Conservation (phyloP, 106 monocot genomes). For the Dioscorea alata region DNA sequence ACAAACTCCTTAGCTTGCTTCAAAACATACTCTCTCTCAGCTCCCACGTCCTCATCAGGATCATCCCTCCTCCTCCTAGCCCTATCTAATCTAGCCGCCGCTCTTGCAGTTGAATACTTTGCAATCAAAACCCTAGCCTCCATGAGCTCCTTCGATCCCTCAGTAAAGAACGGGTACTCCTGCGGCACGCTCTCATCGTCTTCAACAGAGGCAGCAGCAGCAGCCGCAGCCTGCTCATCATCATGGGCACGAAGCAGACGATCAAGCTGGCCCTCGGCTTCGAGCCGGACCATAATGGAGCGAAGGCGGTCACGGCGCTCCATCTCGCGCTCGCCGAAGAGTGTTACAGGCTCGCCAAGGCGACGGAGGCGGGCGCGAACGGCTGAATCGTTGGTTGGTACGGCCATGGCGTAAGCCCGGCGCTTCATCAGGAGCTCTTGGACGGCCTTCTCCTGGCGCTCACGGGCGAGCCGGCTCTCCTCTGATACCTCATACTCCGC, state of each 20-base stretch:
- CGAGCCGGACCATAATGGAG: conserved; percentile 68
- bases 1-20: conserved; percentile 48
- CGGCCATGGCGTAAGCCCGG: conserved; percentile 86
- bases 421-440: conserved; percentile 85
- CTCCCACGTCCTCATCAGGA: conserved; percentile 87
- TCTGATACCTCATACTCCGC: conserved; percentile 80
- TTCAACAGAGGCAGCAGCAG: conserved; percentile 12
- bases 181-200: conserved; percentile 40
- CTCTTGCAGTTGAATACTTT: conserved; percentile 48
- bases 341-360: conserved; percentile 85
- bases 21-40: conserved; percentile 56
- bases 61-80: conserved; percentile 82
- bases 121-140: conserved; percentile 59
- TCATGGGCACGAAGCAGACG: conserved; percentile 57
- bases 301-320: conserved; percentile 92
- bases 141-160: conserved; percentile 60
- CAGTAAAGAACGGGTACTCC: conserved; percentile 87
- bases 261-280: conserved; percentile 76
- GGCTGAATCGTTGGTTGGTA: conserved; percentile 90
- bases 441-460: conserved; percentile 80
- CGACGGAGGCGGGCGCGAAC: conserved; percentile 87
- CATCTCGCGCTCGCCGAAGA: conserved; percentile 99
- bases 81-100: conserved; percentile 56
- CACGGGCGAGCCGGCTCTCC: conserved; percentile 66
- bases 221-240: conserved; percentile 30